Base-by-base conservation (phyloP, 2,329 filamentous ascomycete species). In the Pezicula neosporulosa region DNA sequence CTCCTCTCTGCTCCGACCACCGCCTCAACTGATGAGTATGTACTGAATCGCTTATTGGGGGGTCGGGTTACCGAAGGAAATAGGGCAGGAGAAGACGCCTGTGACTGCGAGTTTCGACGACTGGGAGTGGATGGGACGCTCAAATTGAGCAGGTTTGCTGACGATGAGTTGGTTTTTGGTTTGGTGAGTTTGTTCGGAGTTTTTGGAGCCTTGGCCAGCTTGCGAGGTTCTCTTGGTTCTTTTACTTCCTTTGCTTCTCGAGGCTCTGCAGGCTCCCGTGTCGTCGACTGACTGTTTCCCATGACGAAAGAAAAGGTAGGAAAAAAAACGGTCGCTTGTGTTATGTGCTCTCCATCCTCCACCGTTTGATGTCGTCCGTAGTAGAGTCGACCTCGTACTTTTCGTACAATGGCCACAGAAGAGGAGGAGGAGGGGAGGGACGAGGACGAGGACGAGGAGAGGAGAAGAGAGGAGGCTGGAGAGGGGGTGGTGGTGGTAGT, bases 131-230 rank as follows among this genome's bases (percentile, higher is more conserved):
- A 47, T 3, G 56, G 44, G 16, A 37, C 46, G 35, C 53, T 59
- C 12, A 50, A 33, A 28, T 52, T 58, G 13, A 62, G 41, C 2
- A 61, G 50, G 42, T 55, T 56, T 3, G 53, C 52, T 6, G 44
- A 56, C 6, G 59, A 59, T 27, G 61, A 50, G 43, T 60, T 65
- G 18, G 64, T 65, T 44, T 54, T 61, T 1, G 64, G 64, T 48
- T 67, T 67, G 15, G 63, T 66, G n/a, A 67, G 46, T 47, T 56
- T 65, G 39, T 65, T 64, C 12, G 51, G 48, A 6, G 52, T 42
- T 50, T 55, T 52, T 30, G 12, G 42, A 28, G 24, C 12, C 42
- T 44, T 44, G 42, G 24, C 42, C 18, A 44, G 42, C 27, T 44
- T 44, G 19, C 56, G 53, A 42, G 59, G 12, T 5, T 33, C 30